Evolutionary conservation across 2,329 filamentous ascomycete species (phyloP), one percentile per base, ranked within the genome.

Genomic region (Colletotrichum lupini): DNA sequence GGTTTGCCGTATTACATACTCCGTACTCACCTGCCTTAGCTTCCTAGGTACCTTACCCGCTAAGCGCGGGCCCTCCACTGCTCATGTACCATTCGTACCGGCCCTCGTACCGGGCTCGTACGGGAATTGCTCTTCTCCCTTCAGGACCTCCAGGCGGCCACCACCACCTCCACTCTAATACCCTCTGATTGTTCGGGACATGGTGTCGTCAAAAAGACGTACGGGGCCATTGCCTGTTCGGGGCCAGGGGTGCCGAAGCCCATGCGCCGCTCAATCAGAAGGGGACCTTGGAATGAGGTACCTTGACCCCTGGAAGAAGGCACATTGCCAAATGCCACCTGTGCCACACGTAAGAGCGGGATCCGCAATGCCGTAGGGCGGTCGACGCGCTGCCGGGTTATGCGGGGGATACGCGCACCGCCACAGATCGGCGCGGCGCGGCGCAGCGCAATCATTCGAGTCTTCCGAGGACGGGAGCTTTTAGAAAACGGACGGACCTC

Each of bases 191-290:
- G 22, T 72, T 70, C 46, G 74, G 75, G 75, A 76, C 74, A 76
- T 76, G 75, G 75, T 76, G 75, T 76, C 74, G 75, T 76, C 67
- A 76, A 75, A 72, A 60, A 49, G 69, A 73, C 65, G 49, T 66
- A 71, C 52, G 60, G 71, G 70, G 60, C 65, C 9, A 19, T n/a
- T 53, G 55, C 42, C 59, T 69, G 53, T 60, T 72, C 65, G 66
- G 66, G 37, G 37, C 46, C 60, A 65, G 66, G 59, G 70, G 59
- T 64, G 35, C 46, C 67, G 32, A 68, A 72, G 57, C 42, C 56
- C 30, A 24, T n/a, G 35, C 32, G 62, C 14, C 16, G 62, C 49
- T 32, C n/a, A 26, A 42, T 60, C 19, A 22, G 35, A 26, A 26
- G 57, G 57, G 57, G 57, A 46, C 14, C 16, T 12, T 61, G 32